Evolutionary conservation across 257 asterid genomes (phyloP).

Genomic region (Vinca minor): DNA sequence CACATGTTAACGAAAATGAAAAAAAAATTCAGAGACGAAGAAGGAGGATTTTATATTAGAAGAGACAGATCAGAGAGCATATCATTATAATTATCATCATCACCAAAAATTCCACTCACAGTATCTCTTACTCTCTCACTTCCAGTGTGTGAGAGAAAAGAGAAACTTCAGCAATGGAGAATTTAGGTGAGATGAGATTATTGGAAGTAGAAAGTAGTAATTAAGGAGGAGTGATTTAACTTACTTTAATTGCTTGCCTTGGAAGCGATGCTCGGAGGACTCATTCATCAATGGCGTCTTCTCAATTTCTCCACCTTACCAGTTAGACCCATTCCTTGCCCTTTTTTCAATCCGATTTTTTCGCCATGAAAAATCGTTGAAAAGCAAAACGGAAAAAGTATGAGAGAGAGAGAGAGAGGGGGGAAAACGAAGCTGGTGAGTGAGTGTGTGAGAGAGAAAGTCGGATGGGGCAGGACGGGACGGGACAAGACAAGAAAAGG

Average conservation of each 20-base stretch:
- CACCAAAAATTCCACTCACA: constrained; percentile 7
- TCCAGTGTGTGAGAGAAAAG: background rate
- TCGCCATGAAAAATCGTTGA: background rate
- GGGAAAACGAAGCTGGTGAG: background rate
- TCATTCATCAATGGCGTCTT: constrained; percentile 7
- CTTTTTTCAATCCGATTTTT: background rate
- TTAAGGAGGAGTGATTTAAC: constrained; percentile 2
- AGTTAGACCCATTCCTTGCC: background rate
- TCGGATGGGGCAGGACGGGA: background rate
- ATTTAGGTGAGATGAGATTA: background rate
- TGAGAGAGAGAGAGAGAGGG: background rate
- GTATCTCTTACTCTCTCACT: background rate
- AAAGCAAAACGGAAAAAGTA: background rate
- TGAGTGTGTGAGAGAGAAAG: background rate
- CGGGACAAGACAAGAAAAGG: constrained; percentile 1
- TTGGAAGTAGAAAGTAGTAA: background rate
- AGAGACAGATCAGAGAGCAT: background rate
- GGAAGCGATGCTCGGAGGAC: constrained; percentile 55
- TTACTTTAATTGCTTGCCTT: constrained; percentile 43
- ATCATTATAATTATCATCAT: constrained; percentile 8
- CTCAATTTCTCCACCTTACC: constrained; percentile 5
- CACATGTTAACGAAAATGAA: background rate
- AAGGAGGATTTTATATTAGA: background rate
- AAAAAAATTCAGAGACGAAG: background rate
- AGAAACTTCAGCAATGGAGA: background rate